Base-by-base conservation (phyloP, 2,329 filamentous ascomycete species). In the Ceratocystis variospora region DNA sequence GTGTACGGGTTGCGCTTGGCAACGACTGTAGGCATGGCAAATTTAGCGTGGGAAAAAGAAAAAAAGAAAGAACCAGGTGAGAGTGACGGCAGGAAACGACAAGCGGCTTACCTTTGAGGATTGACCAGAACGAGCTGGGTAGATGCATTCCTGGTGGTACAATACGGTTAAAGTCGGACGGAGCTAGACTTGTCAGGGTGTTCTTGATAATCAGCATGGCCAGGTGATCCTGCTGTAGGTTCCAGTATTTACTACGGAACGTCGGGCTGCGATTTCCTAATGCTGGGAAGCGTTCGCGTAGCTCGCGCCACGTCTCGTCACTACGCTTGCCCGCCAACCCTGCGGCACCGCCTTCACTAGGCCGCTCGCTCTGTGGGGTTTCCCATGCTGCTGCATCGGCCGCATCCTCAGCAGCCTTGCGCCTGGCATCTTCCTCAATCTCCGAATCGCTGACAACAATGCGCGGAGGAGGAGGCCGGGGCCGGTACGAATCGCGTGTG, bases 131-230 rank as follows among this genome's bases (percentile, higher is more conserved):
- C 88, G 88, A 91, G 50, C 81, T 81, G 68, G 87, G 83, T 44
- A 92, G 81, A 70, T 88, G 84, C 65, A 78, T 75, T 59, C 84
- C 83, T 71, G 80, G 82, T 1, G 81, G 81, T 4, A 84, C 80
- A 19, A 91, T 75, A 66, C 88, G 85, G 69, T 83, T 80, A 74
- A 93, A 92, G 75, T 93, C 89, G 70, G 81, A 82, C 70, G 86
- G 82, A 22, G 79, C 77, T 55, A 92, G 79, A 22, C 81, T 80
- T 66, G 79, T 79, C 71, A 82, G 83, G 5, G 83, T 80, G 48
- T 83, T 81, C 22, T 77, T 77, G 46, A 91, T 75, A 53, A 86
- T 77, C 50, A 92, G 77, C 71, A 80, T 78, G 68, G 71, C 68
- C 37, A 61, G 6, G 68, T 70, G 65, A 4, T 64, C 67, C 46